Conservation (phyloP, 192 early-diverging fungal species). For the Rhizophagus clarus region DNA sequence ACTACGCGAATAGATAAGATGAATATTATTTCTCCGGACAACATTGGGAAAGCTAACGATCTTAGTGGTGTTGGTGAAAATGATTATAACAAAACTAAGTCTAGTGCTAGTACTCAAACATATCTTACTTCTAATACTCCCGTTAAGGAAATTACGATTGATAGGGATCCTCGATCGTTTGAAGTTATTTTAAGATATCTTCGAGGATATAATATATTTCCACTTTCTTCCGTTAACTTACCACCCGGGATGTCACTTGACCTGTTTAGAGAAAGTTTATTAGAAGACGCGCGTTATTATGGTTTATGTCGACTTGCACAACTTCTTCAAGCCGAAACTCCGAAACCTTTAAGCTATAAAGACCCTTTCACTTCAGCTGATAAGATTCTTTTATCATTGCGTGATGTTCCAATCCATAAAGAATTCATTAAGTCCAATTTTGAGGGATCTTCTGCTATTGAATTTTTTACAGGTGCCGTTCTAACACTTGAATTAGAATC, state of each 20-base stretch:
- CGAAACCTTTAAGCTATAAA: conserved; percentile 24
- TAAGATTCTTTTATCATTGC: conserved; percentile 29
- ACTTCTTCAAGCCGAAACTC: conserved; percentile 30
- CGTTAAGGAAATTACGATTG: conserved; percentile 19
- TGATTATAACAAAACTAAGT: background rate
- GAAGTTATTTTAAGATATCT: conserved; percentile 33
- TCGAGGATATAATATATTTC: conserved; percentile 32
- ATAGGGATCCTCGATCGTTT: conserved; percentile 25
- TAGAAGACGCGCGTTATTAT: conserved; percentile 28
- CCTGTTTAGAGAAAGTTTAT: conserved; percentile 30
- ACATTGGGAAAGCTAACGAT: background rate
- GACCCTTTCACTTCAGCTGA: conserved; percentile 30
- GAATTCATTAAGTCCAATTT: conserved; percentile 29
- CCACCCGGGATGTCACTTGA: conserved; percentile 31
- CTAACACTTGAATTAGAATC: conserved; percentile 22
- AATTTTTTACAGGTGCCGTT: conserved; percentile 32
- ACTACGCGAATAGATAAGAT: background rate
- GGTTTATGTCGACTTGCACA: conserved; percentile 7
- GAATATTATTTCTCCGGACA: background rate
- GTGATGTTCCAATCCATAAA: conserved; percentile 28
- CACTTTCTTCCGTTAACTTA: conserved; percentile 28
- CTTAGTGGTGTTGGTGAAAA: background rate
- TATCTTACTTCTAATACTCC: background rate
- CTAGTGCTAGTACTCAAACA: conserved; percentile 4
- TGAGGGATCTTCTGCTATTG: conserved; percentile 19